phyloP scores from a whole-genome alignment of 2,329 filamentous ascomycete genomes.

The Coniochaeta sp. region DNA sequence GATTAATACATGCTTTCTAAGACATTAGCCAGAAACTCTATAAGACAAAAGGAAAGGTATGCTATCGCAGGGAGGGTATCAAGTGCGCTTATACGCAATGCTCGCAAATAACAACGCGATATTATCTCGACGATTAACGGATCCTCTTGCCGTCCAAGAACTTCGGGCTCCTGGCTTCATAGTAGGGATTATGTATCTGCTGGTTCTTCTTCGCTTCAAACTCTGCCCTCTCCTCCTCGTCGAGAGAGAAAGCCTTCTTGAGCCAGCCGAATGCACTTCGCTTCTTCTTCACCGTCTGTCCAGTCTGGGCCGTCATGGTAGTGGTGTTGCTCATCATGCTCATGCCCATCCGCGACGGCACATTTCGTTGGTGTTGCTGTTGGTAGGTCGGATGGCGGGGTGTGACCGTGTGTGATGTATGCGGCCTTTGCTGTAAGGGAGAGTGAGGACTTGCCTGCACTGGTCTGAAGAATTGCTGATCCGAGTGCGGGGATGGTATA shows the following conservation, averaged over 20 bases:
- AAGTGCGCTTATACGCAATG: conserved; percentile 2
- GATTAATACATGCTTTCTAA: neutral
- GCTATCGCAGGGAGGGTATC: neutral
- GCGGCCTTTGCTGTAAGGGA: conserved; percentile 52
- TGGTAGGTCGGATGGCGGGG: conserved; percentile 23
- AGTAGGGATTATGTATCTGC: conserved; percentile 34
- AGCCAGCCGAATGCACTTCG: conserved; percentile 61
- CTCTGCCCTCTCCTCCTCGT: conserved; percentile 53
- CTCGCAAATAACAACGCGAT: conserved; percentile 5
- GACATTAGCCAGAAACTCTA: neutral
- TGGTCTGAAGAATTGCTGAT: conserved; percentile 53
- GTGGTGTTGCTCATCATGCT: conserved; percentile 51
- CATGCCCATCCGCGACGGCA: conserved; percentile 47
- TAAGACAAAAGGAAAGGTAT: neutral
- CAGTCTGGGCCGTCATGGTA: conserved; percentile 30
- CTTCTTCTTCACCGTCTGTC: conserved; percentile 52
- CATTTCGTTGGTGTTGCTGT: conserved; percentile 34
- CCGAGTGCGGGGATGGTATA: conserved; percentile 42
- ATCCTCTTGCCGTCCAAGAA: conserved; percentile 51
- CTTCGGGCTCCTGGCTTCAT: conserved; percentile 40
- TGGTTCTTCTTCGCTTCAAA: conserved; percentile 49
- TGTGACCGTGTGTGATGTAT: conserved; percentile 37
- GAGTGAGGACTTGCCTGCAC: conserved; percentile 58
- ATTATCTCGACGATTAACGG: neutral
- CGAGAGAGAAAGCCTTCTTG: conserved; percentile 59